A percentile compares a stretch with the other conserved stretches of the same genome.
Evolutionary conservation across 768 basidiomycete species (phyloP).

Genomic region (Panaeolus papilionaceus): DNA sequence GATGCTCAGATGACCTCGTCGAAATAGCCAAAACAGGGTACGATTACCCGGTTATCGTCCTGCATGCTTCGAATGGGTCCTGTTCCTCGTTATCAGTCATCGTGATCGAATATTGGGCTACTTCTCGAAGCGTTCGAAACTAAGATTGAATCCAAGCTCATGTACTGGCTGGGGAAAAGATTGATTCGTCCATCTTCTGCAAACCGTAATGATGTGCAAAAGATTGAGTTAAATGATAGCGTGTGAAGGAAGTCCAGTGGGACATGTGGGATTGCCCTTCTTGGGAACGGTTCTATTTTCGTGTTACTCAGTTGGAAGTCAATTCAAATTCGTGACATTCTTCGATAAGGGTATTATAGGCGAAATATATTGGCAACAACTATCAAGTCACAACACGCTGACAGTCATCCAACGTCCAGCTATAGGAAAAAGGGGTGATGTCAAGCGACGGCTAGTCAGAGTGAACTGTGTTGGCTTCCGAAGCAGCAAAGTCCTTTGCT

Average conservation of each 20-base stretch:
- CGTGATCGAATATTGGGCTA: neutral
- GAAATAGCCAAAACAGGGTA: neutral
- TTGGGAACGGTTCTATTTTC: no score
- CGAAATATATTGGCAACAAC: neutral
- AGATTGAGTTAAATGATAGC: no score
- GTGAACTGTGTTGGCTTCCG: conserved; percentile 1
- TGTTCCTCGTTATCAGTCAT: neutral
- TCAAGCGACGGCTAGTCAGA: neutral
- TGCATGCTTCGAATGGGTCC: neutral
- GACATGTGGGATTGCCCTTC: no score
- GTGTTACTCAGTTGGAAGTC: no score
- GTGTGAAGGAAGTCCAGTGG: no score
- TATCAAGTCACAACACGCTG: neutral
- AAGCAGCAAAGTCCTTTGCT: neutral
- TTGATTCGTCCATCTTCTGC: no score
- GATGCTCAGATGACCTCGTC: neutral
- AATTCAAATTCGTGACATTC: neutral
- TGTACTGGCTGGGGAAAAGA: no score
- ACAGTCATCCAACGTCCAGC: neutral
- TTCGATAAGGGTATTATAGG: neutral
- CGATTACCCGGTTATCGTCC: neutral
- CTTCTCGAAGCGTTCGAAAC: neutral
- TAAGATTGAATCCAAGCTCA: neutral
- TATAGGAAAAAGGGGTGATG: neutral
- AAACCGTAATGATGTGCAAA: no score